Conservation (phyloP, 495 filamentous ascomycete genomes). For the Aspergillus heteromorphus region DNA sequence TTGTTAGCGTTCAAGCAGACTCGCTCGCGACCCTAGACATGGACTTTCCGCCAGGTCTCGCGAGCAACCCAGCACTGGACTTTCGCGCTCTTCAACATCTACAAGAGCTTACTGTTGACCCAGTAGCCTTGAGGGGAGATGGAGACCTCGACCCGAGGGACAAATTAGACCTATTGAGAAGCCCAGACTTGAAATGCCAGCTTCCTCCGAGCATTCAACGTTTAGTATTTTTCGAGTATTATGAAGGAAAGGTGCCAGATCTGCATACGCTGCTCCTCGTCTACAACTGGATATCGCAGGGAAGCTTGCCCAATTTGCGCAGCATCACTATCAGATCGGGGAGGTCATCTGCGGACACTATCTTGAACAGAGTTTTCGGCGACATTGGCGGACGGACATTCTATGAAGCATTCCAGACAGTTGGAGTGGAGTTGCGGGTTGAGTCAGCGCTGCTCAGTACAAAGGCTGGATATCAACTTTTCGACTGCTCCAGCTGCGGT, state of each 20-base stretch:
- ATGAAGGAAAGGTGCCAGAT: background rate
- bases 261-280: background rate
- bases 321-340: background rate
- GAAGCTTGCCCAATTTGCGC: background rate
- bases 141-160: background rate
- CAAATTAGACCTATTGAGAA: background rate
- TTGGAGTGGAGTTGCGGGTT: background rate
- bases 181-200: background rate
- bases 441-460: background rate
- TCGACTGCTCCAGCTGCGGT: background rate
- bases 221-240: background rate
- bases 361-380: background rate
- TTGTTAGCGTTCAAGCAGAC: background rate
- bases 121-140: background rate
- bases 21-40: background rate
- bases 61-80: background rate
- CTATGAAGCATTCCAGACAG: background rate
- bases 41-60: background rate
- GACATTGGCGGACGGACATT: background rate
- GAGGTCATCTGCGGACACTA: background rate
- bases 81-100: background rate
- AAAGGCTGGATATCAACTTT: background rate
- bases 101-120: slow-evolving; percentile 2
- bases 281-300: background rate
- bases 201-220: background rate